Evolutionary conservation across 2,329 filamentous ascomycete species (phyloP), one percentile per base, ranked within the genome.

Genomic region (Botrytis byssoidea): DNA sequence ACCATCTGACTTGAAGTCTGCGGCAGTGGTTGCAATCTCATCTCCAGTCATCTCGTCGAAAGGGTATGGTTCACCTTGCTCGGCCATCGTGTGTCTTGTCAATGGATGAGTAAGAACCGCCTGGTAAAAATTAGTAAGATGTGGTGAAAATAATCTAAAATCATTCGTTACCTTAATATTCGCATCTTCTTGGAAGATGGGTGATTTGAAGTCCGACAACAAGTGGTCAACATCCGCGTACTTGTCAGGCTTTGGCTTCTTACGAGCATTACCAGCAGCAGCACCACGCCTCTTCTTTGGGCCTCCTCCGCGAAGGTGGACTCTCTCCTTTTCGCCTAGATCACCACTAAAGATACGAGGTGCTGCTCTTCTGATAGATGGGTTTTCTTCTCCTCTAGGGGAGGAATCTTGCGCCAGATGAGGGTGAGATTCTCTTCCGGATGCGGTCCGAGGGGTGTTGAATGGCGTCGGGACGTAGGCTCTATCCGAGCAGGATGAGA

Each of bases 1-100:
- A 1, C 91, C 82, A 76, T 91, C 88, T 5, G 85, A 79, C 78
- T 89, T 85, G 78, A 88, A 91, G 69, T 85, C 83, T 29, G 86
- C 85, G 57, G 89, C 80, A 61, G 84, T 86, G 32, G 85, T 85
- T 35, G 85, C 84, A 81, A 89, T 88, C 18, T 73, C 64, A 22
- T 75, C 70, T 20, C 66, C 37, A 32, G 44, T 57, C 65, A 73
- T 70, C 2, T 59, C n/a, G 20, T 70, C 72, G 18, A 71, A 64
- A 42, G 72, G 57, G 37, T 69, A 73, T 32, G 61, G 37, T 67
- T 51, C 51, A 37, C 40, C 55, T 61, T 60, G 63, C 29, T 69
- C 64, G 3, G 60, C 12, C 40, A 63, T 35, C 46, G n/a, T 48
- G 22, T 60, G 18, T 22, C 4, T 55, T 42, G 32, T 35, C 14